phyloP scores from a whole-genome alignment of 108 stramenopile genomes.

The Conticribra weissflogii region DNA sequence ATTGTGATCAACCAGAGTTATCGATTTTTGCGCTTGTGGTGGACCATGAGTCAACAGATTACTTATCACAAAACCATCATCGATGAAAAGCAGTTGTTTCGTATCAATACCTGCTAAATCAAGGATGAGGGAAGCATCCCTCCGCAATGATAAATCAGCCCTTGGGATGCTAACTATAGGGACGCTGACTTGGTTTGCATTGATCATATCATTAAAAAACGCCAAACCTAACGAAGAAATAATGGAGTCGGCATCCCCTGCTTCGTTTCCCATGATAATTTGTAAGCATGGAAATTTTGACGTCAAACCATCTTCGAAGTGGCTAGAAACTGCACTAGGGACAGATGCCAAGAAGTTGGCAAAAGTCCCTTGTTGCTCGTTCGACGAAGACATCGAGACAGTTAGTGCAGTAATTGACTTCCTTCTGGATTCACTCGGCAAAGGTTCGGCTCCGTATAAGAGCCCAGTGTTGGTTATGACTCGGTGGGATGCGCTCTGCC shows the following conservation, averaged over 20 bases:
- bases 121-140: constrained; percentile 39
- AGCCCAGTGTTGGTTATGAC: too few species aligned
- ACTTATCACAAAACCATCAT: constrained; percentile 28
- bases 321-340: background rate
- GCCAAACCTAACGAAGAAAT: constrained; percentile 66
- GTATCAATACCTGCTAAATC: constrained; percentile 34
- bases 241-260: constrained; percentile 87
- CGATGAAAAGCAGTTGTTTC: constrained; percentile 25
- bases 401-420: constrained; percentile 17
- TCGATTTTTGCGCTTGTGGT: background rate
- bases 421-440: background rate
- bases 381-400: too few species aligned
- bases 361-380: too few species aligned
- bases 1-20: constrained; percentile 86
- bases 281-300: background rate
- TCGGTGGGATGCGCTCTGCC: too few species aligned
- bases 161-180: constrained; percentile 40
- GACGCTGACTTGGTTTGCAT: constrained; percentile 2
- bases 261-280: constrained; percentile 72
- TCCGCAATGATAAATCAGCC: constrained; percentile 31
- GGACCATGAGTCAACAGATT: background rate
- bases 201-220: constrained; percentile 35
- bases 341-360: constrained; percentile 12
- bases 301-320: background rate
- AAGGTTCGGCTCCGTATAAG: too few species aligned